These are phyloP conservation scores for Xerocomus nothofagi DNA, from an alignment of 1,284 basidiomycete species.

Conservation along the genomic window DNA sequence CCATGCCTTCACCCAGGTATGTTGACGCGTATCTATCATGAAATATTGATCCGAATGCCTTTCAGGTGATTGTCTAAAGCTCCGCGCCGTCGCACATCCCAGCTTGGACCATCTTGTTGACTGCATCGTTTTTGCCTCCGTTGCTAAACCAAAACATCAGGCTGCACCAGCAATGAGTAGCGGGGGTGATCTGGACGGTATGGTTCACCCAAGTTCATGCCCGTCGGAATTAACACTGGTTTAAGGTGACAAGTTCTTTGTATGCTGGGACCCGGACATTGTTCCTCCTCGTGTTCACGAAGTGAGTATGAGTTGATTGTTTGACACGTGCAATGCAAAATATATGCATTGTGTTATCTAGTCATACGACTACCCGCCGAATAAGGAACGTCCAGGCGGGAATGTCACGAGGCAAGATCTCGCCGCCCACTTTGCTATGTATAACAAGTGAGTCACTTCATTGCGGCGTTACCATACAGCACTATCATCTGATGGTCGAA, in stretches of 20 bases:
- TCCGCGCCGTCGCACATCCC: slow-evolving; percentile 54
- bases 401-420: slow-evolving; percentile 54
- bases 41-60: not conserved
- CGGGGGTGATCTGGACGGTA: slow-evolving; percentile 62
- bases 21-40: not conserved
- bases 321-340: no score
- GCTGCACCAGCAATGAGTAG: slow-evolving; percentile 69
- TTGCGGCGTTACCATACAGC: not conserved
- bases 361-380: slow-evolving; percentile 67
- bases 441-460: slow-evolving; percentile 49
- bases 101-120: slow-evolving; percentile 57
- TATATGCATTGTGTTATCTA: slow-evolving; percentile 22
- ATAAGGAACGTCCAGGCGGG: slow-evolving; percentile 48
- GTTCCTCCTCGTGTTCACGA: slow-evolving; percentile 55
- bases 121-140: slow-evolving; percentile 63
- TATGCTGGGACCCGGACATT: slow-evolving; percentile 65
- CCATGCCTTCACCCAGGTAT: slow-evolving; percentile 66
- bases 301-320: slow-evolving; percentile 33
- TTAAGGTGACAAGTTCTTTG: slow-evolving; percentile 61
- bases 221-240: not conserved
- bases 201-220: slow-evolving; percentile 1
- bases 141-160: slow-evolving; percentile 53
- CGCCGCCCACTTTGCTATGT: slow-evolving; percentile 61
- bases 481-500: not conserved
- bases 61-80: slow-evolving; percentile 60